Base-by-base conservation (phyloP, 305 asterid species). In the Fraxinus ornus region DNA sequence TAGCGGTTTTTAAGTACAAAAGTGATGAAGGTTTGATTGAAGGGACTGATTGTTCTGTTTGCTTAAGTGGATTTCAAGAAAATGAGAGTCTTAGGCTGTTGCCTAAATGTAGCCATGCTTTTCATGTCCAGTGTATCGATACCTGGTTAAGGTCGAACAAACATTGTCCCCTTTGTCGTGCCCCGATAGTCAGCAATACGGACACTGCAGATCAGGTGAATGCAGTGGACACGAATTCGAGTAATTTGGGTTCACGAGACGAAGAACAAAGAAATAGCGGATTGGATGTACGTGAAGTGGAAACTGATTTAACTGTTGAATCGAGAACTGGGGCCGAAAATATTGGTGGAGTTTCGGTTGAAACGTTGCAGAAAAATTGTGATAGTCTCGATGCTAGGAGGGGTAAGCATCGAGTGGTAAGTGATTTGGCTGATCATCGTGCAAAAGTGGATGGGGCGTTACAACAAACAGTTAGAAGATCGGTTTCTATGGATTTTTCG, bases 101-200 rank as follows among this genome's bases (percentile, higher is more conserved):
- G 86, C 97, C 97, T 0, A 94, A 93, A 57, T 94, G 98, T 78
- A 88, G 87, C 84, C 98, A 94, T 68, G 95, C 95, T 73, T 94
- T 94, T 82, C 98, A 94, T 71, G 60, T 88, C 12, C 15, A 44
- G 10, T 94, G 98, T 76, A 91, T 93, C 24, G 97, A 94, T 79
- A 92, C 93, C 15, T 94, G 98, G 98, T 49, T 94, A 4, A 80
- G 90, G 26, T 90, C 97, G 7, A 97, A 94, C 81, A 85, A 82
- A 82, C 93, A 87, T 57, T 94, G 97, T 78, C 98, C 97, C 0
- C 70, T 94, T 12, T 93, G 98, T 60, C 98, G 97, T 0, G 92
- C 97, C 10, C 94, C 94, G 1, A 33, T 94, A 10, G 57, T 84
- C 24, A 9, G 19, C n/a, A 72, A 55, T 1, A 36, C 41, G 4